Base-by-base conservation (phyloP, 768 basidiomycete genomes). In the Suillus occidentalis region DNA sequence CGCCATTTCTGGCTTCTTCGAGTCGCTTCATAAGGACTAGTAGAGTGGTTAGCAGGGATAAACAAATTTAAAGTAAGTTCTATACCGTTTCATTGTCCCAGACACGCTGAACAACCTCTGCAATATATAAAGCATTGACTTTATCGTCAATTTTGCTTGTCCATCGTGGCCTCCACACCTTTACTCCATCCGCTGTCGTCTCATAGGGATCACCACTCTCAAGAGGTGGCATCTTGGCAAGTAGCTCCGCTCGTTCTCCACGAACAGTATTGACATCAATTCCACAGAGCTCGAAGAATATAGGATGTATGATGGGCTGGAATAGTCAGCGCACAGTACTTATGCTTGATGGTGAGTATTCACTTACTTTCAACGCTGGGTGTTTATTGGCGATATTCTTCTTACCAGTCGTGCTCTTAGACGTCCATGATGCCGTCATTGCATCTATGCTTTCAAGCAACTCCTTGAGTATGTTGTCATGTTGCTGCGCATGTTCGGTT, bases 21-120 rank as follows among this genome's bases (percentile, higher is more conserved):
- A 3, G 20, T 53, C 42, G 4, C 20, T 57, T 31, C 20, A 4
- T 9, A 39, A 39, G 1, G 52, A 49, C 62, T 63, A 25, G 18
- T 5, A 34, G 28, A 9, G 31, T 4, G 3, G 13, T 49, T 14
- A 49, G 47, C 12, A 9, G 9, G 43, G 43, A 45, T 45, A 0
- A 42, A 7, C 42, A 18, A n/a, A n/a, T n/a, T n/a, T 5, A 34
- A 16, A 18, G 42, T 45, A 10, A 49, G 47, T 4, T 6, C 47
- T 3, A 40, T 22, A 62, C 61, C 14, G 36, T 62, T 53, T 62
- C 34, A 6, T 62, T 62, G 7, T 55, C 61, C 61, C 61, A 53
- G 0, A 62, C 49, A 36, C 31, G 10, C 6, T 62, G 20, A 56
- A 53, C 16, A 0, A 62, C 39, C 6, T 62, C 25, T 3, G n/a